Percentiles rank a stretch among this genome's conserved stretches.
These are phyloP conservation scores for Tuber aestivum DNA, from an alignment of 495 filamentous ascomycete genomes.

Conservation along the genomic window DNA sequence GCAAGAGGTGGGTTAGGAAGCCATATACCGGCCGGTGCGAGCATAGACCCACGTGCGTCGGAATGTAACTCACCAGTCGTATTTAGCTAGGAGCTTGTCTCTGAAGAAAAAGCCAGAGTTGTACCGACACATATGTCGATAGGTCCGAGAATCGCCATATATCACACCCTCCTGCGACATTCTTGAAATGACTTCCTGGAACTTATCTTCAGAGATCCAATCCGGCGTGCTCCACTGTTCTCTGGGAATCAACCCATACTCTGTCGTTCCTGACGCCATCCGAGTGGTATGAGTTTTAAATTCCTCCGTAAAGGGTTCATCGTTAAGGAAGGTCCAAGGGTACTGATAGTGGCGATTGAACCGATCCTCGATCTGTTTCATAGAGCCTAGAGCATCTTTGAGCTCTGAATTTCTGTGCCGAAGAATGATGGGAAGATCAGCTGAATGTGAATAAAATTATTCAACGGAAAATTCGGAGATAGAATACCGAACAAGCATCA, in stretches of 20 bases:
- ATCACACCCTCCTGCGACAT: slow-evolving; percentile 80
- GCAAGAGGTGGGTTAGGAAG: neutral
- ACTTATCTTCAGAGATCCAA: slow-evolving; percentile 85
- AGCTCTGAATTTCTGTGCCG: slow-evolving; percentile 37
- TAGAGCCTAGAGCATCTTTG: slow-evolving; percentile 37
- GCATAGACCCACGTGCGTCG: neutral
- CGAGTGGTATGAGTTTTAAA: slow-evolving; percentile 30
- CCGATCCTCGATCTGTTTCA: slow-evolving; percentile 43
- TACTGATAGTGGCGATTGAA: slow-evolving; percentile 95
- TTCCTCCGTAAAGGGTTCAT: slow-evolving; percentile 85
- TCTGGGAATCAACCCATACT: slow-evolving; percentile 70
- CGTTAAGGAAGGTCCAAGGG: slow-evolving; percentile 98
- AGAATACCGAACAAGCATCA: slow-evolving; percentile 40
- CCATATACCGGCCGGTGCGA: neutral
- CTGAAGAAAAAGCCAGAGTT: slow-evolving; percentile 97
- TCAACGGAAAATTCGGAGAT: slow-evolving; percentile 4
- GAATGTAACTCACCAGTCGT: slow-evolving; percentile 97
- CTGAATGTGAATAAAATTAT: slow-evolving; percentile 20
- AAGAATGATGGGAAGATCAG: slow-evolving; percentile 20
- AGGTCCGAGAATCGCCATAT: slow-evolving; percentile 79
- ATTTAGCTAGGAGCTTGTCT: slow-evolving; percentile 76
- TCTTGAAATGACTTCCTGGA: slow-evolving; percentile 71
- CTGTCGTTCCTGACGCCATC: slow-evolving; percentile 26
- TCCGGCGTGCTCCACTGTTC: slow-evolving; percentile 87
- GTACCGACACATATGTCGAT: slow-evolving; percentile 99